phyloP scores from a whole-genome alignment of 441 rosid species.

The Raphanus hybrid region DNA sequence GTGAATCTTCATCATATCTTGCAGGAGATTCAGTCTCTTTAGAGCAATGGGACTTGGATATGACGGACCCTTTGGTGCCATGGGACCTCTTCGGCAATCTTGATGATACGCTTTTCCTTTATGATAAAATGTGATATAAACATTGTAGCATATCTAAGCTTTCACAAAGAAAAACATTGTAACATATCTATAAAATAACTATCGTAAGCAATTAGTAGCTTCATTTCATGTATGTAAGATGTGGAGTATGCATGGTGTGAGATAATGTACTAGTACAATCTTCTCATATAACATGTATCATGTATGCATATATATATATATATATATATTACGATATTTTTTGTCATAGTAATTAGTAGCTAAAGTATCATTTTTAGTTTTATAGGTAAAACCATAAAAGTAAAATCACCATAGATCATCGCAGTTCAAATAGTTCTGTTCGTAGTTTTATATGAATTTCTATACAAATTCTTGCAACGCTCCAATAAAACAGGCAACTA shows the following conservation, averaged over 20 bases:
- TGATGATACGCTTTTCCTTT: conserved; percentile 44
- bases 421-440: not conserved
- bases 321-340: no score
- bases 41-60: conserved; percentile 54
- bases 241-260: conserved; percentile 21
- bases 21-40: conserved; percentile 40
- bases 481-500: not conserved
- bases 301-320: not conserved
- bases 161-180: no score
- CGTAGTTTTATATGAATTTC: conserved; percentile 7
- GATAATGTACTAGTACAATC: conserved; percentile 9
- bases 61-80: conserved; percentile 54
- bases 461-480: not conserved
- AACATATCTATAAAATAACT: conserved; percentile 1
- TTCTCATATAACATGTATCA: not conserved
- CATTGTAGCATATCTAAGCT: not conserved
- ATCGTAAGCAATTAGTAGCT: conserved; percentile 14
- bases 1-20: conserved; percentile 39
- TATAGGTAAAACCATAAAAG: not conserved
- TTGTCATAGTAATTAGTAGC: not conserved
- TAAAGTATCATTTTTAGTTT: not conserved
- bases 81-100: conserved; percentile 60
- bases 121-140: conserved; percentile 20
- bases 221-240: conserved; percentile 26
- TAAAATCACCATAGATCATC: not conserved